phyloP scores from a whole-genome alignment of 2,329 filamentous ascomycete genomes.

The Pleochaeta shiraiana region DNA sequence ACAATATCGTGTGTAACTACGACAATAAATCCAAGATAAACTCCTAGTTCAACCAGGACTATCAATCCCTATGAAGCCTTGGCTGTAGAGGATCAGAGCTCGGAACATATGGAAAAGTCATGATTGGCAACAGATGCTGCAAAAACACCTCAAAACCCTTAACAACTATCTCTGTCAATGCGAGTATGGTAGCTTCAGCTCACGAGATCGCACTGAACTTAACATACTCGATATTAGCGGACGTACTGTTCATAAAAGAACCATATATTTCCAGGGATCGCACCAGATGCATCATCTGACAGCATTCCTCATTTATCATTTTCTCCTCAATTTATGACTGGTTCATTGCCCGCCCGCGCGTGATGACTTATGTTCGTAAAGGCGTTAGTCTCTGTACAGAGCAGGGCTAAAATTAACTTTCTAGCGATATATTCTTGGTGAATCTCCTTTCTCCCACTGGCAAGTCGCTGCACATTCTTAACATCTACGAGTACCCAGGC shows the following conservation, averaged over 20 bases:
- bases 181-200: background rate
- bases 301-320: background rate
- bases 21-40: background rate
- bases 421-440: background rate
- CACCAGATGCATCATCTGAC: background rate
- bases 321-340: slow-evolving; percentile 2
- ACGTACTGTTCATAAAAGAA: background rate
- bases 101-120: background rate
- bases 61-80: background rate
- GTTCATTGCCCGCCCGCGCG: background rate
- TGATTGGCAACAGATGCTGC: background rate
- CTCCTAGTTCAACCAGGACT: background rate
- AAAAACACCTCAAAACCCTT: background rate
- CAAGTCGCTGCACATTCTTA: background rate
- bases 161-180: background rate
- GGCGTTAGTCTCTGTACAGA: background rate
- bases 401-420: background rate
- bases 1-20: too few relatives aligned
- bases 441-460: background rate
- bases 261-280: background rate
- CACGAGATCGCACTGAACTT: background rate
- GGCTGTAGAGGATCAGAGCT: background rate
- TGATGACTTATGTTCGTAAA: background rate
- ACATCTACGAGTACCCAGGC: background rate
- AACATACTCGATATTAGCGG: background rate